Percentiles rank a stretch among this genome's conserved stretches.
These are phyloP conservation scores for Trichoderma erinaceum DNA, from an alignment of 495 filamentous ascomycete genomes.

Conservation along the genomic window DNA sequence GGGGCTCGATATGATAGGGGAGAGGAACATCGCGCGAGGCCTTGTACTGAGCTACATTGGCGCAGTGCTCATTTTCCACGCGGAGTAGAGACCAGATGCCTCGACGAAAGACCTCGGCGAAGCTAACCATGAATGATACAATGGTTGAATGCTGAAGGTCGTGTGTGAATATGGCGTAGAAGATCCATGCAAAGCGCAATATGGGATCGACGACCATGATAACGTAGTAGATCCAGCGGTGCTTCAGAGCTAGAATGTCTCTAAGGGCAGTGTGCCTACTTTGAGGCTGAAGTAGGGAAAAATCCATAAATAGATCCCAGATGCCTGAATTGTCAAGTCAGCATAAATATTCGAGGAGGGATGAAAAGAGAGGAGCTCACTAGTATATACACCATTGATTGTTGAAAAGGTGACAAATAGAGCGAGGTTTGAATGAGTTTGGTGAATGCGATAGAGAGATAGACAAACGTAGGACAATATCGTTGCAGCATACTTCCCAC, in stretches of 20 bases:
- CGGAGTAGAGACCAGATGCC: conserved; percentile 89
- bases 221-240: conserved; percentile 71
- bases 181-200: conserved; percentile 93
- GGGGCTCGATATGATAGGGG: conserved; percentile 59
- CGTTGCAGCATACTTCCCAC: conserved; percentile 83
- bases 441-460: conserved; percentile 74
- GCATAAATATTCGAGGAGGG: background rate
- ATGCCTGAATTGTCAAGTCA: conserved; percentile 42
- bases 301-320: conserved; percentile 99
- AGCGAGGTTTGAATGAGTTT: conserved; percentile 43
- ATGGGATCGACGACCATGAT: conserved; percentile 81
- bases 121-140: conserved; percentile 65
- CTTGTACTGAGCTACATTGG: conserved; percentile 77
- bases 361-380: conserved; percentile 36
- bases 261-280: conserved; percentile 65
- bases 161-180: conserved; percentile 75
- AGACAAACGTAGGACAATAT: conserved; percentile 71
- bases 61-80: conserved; percentile 94
- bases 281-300: conserved; percentile 73
- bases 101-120: conserved; percentile 73
- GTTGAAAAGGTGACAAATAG: conserved; percentile 73
- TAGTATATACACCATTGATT: conserved; percentile 75
- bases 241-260: conserved; percentile 71
- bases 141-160: conserved; percentile 75
- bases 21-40: conserved; percentile 75